These are phyloP conservation scores for Daldinia concentrica DNA, from an alignment of 495 filamentous ascomycete species.

Conservation along the genomic window DNA sequence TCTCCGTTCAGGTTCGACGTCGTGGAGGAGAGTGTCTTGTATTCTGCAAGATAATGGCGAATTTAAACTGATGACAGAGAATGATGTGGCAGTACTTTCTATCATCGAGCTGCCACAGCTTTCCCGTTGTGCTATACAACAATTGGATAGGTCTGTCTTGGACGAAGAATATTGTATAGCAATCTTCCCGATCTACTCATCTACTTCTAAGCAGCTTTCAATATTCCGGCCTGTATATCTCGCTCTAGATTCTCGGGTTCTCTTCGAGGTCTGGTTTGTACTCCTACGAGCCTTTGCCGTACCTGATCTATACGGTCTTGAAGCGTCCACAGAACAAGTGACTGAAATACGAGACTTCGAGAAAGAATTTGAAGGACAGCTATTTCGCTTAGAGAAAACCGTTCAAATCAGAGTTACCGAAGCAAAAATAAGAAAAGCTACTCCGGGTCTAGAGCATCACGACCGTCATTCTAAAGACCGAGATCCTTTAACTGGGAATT, in stretches of 20 bases:
- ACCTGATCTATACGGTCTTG: conserved; percentile 84
- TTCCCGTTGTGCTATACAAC: conserved; percentile 87
- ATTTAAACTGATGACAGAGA: conserved; percentile 87
- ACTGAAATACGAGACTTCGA: conserved; percentile 54
- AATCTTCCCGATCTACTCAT: conserved; percentile 83
- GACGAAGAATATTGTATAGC: conserved; percentile 95
- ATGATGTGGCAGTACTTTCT: conserved; percentile 78
- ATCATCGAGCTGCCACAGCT: conserved; percentile 90
- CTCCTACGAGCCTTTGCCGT: conserved; percentile 91
- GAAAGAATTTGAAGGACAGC: conserved; percentile 53
- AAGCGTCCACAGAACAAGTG: conserved; percentile 49
- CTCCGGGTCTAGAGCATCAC: conserved; percentile 42
- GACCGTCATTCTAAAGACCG: conserved; percentile 51
- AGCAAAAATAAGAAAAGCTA: conserved; percentile 61
- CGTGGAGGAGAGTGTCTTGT: conserved; percentile 90
- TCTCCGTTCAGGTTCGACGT: conserved; percentile 50
- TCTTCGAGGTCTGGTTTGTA: conserved; percentile 98
- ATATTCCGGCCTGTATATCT: conserved; percentile 82
- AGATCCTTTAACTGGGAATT: conserved; percentile 63
- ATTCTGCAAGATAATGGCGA: conserved; percentile 95
- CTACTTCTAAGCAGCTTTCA: conserved; percentile 68
- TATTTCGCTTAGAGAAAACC: conserved; percentile 69
- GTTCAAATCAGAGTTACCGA: conserved; percentile 65
- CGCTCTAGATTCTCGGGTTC: conserved; percentile 82
- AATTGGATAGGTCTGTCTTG: conserved; percentile 88